Percentiles rank a stretch among this genome's conserved stretches.
These are phyloP conservation scores for Endogone sp. DNA, from an alignment of 192 early-diverging fungal genomes.

Conservation along the genomic window DNA sequence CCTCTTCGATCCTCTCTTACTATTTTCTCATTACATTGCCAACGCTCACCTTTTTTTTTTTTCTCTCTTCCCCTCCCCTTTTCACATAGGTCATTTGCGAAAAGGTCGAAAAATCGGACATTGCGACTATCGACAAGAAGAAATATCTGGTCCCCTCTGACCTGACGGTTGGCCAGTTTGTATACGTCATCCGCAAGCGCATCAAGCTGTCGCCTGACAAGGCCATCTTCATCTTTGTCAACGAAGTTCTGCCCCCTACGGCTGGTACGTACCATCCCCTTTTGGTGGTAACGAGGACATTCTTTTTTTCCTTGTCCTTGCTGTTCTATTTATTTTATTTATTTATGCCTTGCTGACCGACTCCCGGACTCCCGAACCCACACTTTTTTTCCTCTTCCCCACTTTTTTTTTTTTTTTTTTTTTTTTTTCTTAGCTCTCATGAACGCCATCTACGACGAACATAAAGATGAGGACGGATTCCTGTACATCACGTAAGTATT, in stretches of 20 bases:
- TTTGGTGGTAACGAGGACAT: not conserved
- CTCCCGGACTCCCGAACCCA: too few relatives aligned
- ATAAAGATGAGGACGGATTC: constrained; percentile 98
- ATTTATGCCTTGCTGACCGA: constrained; percentile 1
- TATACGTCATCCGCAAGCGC: constrained; percentile 94
- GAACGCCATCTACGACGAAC: constrained; percentile 93
- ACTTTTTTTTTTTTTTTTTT: not conserved
- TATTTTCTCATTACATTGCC: not conserved
- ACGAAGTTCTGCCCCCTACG: constrained; percentile 92
- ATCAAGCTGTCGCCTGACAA: constrained; percentile 96
- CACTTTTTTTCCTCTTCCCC: too few relatives aligned
- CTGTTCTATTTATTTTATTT: not conserved
- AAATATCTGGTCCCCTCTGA: constrained; percentile 98
- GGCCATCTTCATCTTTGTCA: constrained; percentile 99
- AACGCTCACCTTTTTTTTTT: not conserved
- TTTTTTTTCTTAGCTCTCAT: constrained; percentile 56
- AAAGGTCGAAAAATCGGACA: constrained; percentile 97
- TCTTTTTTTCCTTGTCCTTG: too few relatives aligned
- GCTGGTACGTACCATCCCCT: constrained; percentile 40
- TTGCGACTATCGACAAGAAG: constrained; percentile 97
- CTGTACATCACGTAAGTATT: constrained; percentile 79
- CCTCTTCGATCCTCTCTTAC: not conserved
- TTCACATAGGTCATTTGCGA: constrained; percentile 71
- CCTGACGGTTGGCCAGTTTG: constrained; percentile 96
- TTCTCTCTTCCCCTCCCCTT: constrained; percentile 1